Evolutionary conservation across 164 flowering plant species (phyloP).

Genomic region (Annona squamosa): DNA sequence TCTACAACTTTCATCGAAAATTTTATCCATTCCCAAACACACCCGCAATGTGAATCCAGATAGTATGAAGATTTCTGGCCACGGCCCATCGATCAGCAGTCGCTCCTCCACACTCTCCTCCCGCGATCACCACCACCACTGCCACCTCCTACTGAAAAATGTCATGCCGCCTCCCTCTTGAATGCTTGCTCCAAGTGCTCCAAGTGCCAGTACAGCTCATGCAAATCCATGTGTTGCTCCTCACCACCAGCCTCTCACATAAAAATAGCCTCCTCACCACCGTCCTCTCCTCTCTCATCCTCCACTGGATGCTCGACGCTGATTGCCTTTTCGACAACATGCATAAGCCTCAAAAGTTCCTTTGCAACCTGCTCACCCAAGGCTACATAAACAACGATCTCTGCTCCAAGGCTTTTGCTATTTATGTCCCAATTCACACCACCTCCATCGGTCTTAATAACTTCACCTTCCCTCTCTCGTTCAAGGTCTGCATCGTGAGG

Average conservation of each 20-base stretch:
- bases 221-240: slow-evolving; percentile 31
- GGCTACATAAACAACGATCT: slow-evolving; percentile 31
- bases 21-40: too few species aligned
- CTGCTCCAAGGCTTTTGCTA: slow-evolving; percentile 12
- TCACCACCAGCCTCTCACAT: slow-evolving; percentile 28
- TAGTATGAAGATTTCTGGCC: neutral
- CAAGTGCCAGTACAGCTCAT: slow-evolving; percentile 15
- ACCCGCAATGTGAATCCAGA: too few species aligned
- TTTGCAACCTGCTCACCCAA: slow-evolving; percentile 39
- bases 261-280: slow-evolving; percentile 31
- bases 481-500: slow-evolving; percentile 29
- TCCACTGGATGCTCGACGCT: slow-evolving; percentile 27
- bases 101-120: neutral
- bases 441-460: slow-evolving; percentile 30
- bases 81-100: neutral
- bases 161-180: slow-evolving; percentile 18
- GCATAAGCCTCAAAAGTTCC: slow-evolving; percentile 34
- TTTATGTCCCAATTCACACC: slow-evolving; percentile 23
- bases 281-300: slow-evolving; percentile 19
- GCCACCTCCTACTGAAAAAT: slow-evolving; percentile 12
- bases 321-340: slow-evolving; percentile 35
- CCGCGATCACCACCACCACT: neutral
- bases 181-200: slow-evolving; percentile 13
- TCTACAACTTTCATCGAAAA: too few species aligned
- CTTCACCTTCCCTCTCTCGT: slow-evolving; percentile 34